Conservation (phyloP, 2,329 filamentous ascomycete genomes). For the Claviceps humidiphila region DNA sequence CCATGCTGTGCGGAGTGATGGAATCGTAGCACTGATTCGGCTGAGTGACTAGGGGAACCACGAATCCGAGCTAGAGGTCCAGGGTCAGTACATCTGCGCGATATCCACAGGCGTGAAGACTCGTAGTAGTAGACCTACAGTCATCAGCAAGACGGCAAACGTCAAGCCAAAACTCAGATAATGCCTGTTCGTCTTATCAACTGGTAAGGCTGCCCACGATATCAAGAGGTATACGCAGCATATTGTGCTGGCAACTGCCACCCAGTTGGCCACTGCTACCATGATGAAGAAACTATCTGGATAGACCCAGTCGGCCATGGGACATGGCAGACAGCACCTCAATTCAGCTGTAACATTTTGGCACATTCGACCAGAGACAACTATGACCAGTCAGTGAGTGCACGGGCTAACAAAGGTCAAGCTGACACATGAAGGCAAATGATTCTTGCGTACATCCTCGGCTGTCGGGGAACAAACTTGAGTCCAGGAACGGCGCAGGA, state of each 20-base stretch:
- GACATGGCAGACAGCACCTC: constrained; percentile 81
- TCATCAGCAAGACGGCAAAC: constrained; percentile 62
- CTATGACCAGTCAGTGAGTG: constrained; percentile 23
- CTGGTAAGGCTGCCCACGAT: constrained; percentile 68
- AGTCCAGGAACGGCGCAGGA: constrained; percentile 56
- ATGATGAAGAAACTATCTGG: constrained; percentile 45
- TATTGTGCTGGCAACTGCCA: constrained; percentile 61
- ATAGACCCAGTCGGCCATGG: constrained; percentile 65
- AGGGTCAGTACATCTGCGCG: constrained; percentile 9
- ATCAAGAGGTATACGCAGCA: constrained; percentile 64
- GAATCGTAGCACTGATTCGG: constrained; percentile 75
- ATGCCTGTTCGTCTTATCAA: constrained; percentile 82
- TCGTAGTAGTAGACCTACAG: constrained; percentile 37
- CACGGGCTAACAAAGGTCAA: background rate
- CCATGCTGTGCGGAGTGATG: constrained; percentile 92
- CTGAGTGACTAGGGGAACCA: constrained; percentile 67
- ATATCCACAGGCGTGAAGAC: background rate
- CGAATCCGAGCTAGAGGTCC: constrained; percentile 60
- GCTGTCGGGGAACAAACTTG: constrained; percentile 39
- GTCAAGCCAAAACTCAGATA: constrained; percentile 85
- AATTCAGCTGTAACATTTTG: constrained; percentile 33
- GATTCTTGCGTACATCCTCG: constrained; percentile 47
- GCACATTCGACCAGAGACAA: constrained; percentile 42
- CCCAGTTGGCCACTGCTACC: constrained; percentile 61
- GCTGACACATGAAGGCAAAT: constrained; percentile 3